A percentile compares a stretch with the other conserved stretches of the same genome.
Evolutionary conservation across 2,329 filamentous ascomycete species (phyloP).

Genomic region (Thelonectria blattea): DNA sequence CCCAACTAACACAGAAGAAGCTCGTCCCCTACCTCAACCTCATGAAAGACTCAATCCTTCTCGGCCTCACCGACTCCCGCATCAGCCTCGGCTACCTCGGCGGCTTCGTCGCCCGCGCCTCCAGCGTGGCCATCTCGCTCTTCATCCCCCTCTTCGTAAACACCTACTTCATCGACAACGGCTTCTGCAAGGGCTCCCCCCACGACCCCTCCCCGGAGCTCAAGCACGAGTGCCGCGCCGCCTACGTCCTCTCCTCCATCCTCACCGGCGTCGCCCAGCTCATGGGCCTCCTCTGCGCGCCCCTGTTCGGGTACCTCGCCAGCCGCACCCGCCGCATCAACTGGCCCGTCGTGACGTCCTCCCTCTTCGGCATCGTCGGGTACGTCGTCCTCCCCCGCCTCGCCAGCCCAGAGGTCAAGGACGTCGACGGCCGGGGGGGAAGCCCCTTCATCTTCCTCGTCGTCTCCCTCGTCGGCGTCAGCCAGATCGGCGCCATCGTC

Average conservation of each 20-base stretch:
- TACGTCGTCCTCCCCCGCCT: conserved; percentile 81
- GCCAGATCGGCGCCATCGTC: conserved; percentile 95
- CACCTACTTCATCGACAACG: conserved; percentile 82
- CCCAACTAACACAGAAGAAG: too few relatives aligned
- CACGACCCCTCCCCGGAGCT: conserved; percentile 73
- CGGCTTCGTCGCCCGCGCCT: conserved; percentile 92
- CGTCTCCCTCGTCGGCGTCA: conserved; percentile 82
- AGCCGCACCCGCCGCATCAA: conserved; percentile 71
- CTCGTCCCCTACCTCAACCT: conserved; percentile 65
- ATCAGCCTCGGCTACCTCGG: conserved; percentile 90
- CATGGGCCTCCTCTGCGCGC: conserved; percentile 82
- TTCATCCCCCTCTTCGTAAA: conserved; percentile 96
- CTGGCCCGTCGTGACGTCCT: conserved; percentile 74
- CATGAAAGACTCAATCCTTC: conserved; percentile 65
- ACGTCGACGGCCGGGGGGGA: conserved; percentile 70
- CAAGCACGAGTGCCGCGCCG: conserved; percentile 82
- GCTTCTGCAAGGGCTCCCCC: conserved; percentile 74
- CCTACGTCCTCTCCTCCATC: conserved; percentile 87
- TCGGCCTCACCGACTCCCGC: conserved; percentile 76
- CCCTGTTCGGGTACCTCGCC: conserved; percentile 86
- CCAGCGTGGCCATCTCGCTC: conserved; percentile 91
- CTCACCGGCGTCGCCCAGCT: conserved; percentile 90
- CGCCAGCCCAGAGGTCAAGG: conserved; percentile 73
- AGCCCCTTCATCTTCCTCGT: conserved; percentile 74
- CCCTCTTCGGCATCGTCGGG: conserved; percentile 75